phyloP scores from a whole-genome alignment of 257 asterid genomes.

The Paraleonurus japonicus region DNA sequence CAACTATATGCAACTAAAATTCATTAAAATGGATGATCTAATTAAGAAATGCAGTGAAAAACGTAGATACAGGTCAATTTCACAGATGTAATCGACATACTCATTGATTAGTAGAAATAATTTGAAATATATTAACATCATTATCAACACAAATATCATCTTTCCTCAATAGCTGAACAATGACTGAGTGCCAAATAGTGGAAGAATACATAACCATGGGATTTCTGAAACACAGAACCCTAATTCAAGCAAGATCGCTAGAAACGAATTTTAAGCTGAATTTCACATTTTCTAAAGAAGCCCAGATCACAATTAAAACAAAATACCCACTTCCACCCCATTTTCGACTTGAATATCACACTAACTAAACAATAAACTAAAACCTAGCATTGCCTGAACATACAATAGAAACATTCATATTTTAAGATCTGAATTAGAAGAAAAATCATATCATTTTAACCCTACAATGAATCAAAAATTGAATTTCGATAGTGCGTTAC shows the following conservation, averaged over 20 bases:
- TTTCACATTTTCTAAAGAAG: constrained; percentile 5
- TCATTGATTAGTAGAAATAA: neutral
- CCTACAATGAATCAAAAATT: neutral
- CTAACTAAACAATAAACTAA: constrained; percentile 12
- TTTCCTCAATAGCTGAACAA: neutral
- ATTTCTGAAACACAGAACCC: neutral
- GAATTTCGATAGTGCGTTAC: constrained; percentile 20
- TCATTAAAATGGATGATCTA: neutral
- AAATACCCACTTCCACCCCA: neutral
- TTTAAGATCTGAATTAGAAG: constrained; percentile 19
- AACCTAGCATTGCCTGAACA: neutral
- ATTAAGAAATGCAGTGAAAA: neutral
- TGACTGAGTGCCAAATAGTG: constrained; percentile 1
- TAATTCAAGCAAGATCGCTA: constrained; percentile 12
- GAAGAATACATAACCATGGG: neutral
- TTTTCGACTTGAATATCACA: neutral
- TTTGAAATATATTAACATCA: neutral
- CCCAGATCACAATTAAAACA: constrained; percentile 20
- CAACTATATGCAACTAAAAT: constrained; percentile 6
- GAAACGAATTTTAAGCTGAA: neutral
- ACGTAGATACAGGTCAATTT: neutral
- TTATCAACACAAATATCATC: neutral
- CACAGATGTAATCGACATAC: neutral
- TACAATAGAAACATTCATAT: neutral
- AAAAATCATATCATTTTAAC: neutral